Base-by-base conservation (phyloP, 306 rosid species). In the Gastrolobium bilobum region DNA sequence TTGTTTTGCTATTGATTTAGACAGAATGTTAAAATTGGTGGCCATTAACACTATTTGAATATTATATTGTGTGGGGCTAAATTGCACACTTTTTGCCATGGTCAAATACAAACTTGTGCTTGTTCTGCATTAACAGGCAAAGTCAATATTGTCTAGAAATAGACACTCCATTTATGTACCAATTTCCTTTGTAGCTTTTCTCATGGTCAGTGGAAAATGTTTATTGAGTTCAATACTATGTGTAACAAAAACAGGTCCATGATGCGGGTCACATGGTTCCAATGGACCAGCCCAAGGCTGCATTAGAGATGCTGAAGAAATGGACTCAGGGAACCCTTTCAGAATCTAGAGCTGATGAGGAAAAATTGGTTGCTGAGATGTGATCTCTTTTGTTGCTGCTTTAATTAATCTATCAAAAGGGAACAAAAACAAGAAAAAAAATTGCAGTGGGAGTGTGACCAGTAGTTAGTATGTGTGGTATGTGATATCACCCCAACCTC, bases 201-300 rank as follows among this genome's bases (percentile, higher is more conserved):
- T 43, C 35, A 58, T 71, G 47, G 13, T 53, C 5, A 33, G 52
- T 40, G 44, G 44, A 35, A 14, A 59, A 44, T 7, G 35, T 81
- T 87, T 48, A 78, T 46, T 33, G 64, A 29, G 15, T 38, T 67
- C 35, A 29, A 37, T 33, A 43, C 50, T 62, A 4, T 68, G 64
- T 78, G 73, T 63, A 42, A 61, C 59, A 68, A 73, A 71, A 84
- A 83, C 90, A 94, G 98, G 98, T 94, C 56, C 94, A 89, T 42
- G 89, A 94, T 51, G 93, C 98, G 29, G 98, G 98, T 73, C 98
- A 94, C 85, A 89, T 94, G 98, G 98, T 94, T 78, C 98, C 98
- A 6, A 92, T 94, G 98, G 98, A 94, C 83, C 98, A 94, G 84
- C 98, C 98, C 57, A 88, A 89, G 87, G 94, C 96, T 76, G 82